These are phyloP conservation scores for Chlorella sp. DNA, from an alignment of 139 green algal genomes.

Conservation along the genomic window DNA sequence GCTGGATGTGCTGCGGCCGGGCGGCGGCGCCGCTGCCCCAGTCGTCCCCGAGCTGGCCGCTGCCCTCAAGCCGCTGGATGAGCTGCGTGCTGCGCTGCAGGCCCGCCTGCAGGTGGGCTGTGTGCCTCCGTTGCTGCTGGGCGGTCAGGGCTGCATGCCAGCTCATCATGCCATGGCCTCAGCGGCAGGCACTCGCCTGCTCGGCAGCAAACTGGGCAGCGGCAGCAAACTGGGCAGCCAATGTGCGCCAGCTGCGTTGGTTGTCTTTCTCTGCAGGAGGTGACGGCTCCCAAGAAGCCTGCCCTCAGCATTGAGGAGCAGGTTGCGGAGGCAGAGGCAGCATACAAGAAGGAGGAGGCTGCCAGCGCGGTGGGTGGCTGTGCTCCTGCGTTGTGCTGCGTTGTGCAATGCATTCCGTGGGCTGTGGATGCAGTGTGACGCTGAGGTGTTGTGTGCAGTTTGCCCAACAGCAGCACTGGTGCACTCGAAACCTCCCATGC, in stretches of 20 bases:
- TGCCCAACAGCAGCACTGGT: background rate
- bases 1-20: conserved; percentile 16
- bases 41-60: background rate
- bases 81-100: conserved; percentile 6
- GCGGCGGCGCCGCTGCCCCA: background rate
- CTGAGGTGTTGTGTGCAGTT: too few relatives aligned
- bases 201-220: too few relatives aligned
- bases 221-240: too few relatives aligned
- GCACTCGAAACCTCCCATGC: background rate
- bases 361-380: background rate
- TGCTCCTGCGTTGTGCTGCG: too few relatives aligned
- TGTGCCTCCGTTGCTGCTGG: background rate
- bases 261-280: background rate
- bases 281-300: conserved; percentile 14
- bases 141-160: too few relatives aligned
- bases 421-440: too few relatives aligned
- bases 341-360: conserved; percentile 3
- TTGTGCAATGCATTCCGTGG: too few relatives aligned
- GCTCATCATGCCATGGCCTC: too few relatives aligned
- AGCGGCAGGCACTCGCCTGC: too few relatives aligned
- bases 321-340: conserved; percentile 13
- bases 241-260: too few relatives aligned
- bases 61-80: background rate
- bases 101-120: conserved; percentile 21
- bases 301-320: conserved; percentile 7